These are phyloP conservation scores for Pulveroboletus frians DNA, from an alignment of 768 basidiomycete genomes.

Conservation along the genomic window DNA sequence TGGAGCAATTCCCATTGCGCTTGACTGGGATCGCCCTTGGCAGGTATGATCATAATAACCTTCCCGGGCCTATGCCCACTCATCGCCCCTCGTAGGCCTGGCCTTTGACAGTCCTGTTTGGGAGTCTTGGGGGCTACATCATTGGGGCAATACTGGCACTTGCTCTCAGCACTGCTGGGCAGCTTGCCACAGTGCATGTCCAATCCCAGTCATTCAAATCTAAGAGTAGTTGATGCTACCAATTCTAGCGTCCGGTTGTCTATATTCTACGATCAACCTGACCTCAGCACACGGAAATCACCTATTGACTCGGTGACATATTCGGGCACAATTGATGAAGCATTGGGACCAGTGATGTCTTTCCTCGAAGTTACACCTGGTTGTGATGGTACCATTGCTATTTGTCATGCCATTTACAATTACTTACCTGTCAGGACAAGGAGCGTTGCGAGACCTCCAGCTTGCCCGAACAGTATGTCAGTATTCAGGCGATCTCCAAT, in stretches of 20 bases:
- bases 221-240: constrained; percentile 19
- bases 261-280: constrained; percentile 14
- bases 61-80: not conserved
- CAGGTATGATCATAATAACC: constrained; percentile 56
- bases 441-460: constrained; percentile 79
- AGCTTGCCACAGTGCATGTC: constrained; percentile 38
- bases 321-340: constrained; percentile 72
- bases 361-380: constrained; percentile 73
- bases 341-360: constrained; percentile 66
- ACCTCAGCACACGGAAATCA: constrained; percentile 53
- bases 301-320: constrained; percentile 79
- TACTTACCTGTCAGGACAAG: constrained; percentile 84
- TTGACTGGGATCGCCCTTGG: constrained; percentile 98
- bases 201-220: constrained; percentile 20
- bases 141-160: constrained; percentile 54
- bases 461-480: constrained; percentile 90
- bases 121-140: constrained; percentile 66
- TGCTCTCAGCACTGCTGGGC: constrained; percentile 34
- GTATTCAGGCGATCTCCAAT: constrained; percentile 94
- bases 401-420: not conserved
- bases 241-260: not conserved
- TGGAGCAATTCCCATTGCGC: constrained; percentile 77
- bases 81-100: constrained; percentile 52
- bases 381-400: not conserved
- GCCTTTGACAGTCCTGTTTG: constrained; percentile 75